Conservation (phyloP, 2,329 filamentous ascomycete species). For the Pseudogymnoascus sp. region DNA sequence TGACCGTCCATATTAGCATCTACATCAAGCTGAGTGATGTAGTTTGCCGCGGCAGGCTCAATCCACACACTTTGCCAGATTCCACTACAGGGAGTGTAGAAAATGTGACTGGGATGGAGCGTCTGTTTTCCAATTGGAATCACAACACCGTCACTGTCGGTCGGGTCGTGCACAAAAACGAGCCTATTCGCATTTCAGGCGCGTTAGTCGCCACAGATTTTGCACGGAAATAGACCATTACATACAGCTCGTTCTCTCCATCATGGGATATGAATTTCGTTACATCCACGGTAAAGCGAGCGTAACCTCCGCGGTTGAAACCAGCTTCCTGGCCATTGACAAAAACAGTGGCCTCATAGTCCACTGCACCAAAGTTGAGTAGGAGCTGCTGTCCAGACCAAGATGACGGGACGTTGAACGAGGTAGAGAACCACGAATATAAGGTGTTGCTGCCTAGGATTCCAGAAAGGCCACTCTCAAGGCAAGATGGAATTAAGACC, state of each 20-base stretch:
- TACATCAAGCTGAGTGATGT: slow-evolving; percentile 36
- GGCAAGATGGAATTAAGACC: slow-evolving; percentile 44
- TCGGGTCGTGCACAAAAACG: slow-evolving; percentile 61
- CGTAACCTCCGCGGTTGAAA: slow-evolving; percentile 53
- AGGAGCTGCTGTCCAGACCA: slow-evolving; percentile 30
- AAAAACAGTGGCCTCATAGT: slow-evolving; percentile 46
- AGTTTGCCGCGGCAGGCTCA: slow-evolving; percentile 43
- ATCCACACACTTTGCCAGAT: slow-evolving; percentile 72
- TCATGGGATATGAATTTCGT: slow-evolving; percentile 34
- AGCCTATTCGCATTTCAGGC: slow-evolving; percentile 32
- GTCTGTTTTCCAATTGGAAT: slow-evolving; percentile 62
- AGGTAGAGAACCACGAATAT: slow-evolving; percentile 41
- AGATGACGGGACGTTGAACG: slow-evolving; percentile 37
- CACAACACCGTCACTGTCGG: slow-evolving; percentile 45
- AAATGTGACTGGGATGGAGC: slow-evolving; percentile 51
- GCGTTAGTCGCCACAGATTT: not conserved
- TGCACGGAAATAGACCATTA: slow-evolving; percentile 1
- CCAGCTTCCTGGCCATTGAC: slow-evolving; percentile 47
- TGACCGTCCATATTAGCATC: slow-evolving; percentile 47
- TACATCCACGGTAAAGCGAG: slow-evolving; percentile 51
- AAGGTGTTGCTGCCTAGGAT: slow-evolving; percentile 32
- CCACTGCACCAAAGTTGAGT: slow-evolving; percentile 43
- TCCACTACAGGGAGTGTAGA: slow-evolving; percentile 64
- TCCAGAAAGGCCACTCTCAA: slow-evolving; percentile 46
- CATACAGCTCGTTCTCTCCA: slow-evolving; percentile 47